phyloP scores from a whole-genome alignment of 371 early-diverging fungal species.

The Polyrhizophydium stewartii region DNA sequence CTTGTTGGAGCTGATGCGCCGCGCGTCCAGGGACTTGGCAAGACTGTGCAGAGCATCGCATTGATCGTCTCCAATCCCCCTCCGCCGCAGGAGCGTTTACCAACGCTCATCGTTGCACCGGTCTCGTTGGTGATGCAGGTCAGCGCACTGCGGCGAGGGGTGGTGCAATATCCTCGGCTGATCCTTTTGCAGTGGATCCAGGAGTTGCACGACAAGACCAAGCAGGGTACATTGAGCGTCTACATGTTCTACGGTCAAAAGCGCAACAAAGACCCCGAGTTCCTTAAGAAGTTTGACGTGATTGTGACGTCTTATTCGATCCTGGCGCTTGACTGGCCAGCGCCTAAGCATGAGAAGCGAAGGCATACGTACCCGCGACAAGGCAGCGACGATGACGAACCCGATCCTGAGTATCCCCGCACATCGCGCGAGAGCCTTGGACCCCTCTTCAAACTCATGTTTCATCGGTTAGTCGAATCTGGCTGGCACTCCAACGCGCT shows the following conservation, averaged over 20 bases:
- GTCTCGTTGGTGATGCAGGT: slow-evolving; percentile 31
- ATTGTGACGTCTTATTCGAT: slow-evolving; percentile 31
- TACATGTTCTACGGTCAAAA: slow-evolving; percentile 26
- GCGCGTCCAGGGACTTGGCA: slow-evolving; percentile 20
- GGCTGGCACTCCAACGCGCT: background rate
- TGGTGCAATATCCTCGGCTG: background rate
- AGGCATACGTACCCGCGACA: no score
- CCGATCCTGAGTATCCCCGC: slow-evolving; percentile 1
- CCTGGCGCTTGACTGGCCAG: slow-evolving; percentile 20
- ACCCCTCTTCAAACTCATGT: slow-evolving; percentile 14
- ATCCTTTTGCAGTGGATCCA: slow-evolving; percentile 21
- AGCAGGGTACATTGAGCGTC: slow-evolving; percentile 18
- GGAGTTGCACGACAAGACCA: slow-evolving; percentile 21
- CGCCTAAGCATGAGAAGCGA: slow-evolving; percentile 5
- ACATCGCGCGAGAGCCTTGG: slow-evolving; percentile 9
- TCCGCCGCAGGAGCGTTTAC: slow-evolving; percentile 6
- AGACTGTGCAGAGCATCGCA: slow-evolving; percentile 36
- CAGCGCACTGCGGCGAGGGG: background rate
- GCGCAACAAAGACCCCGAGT: slow-evolving; percentile 7
- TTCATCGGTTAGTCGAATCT: slow-evolving; percentile 1
- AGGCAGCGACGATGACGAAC: slow-evolving; percentile 8
- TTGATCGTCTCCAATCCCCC: slow-evolving; percentile 18
- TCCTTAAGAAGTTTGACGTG: slow-evolving; percentile 23
- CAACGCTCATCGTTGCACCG: slow-evolving; percentile 32
- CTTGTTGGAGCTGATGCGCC: no score